phyloP scores from a whole-genome alignment of 2,329 filamentous ascomycete species.

The Elsinoe fawcettii region DNA sequence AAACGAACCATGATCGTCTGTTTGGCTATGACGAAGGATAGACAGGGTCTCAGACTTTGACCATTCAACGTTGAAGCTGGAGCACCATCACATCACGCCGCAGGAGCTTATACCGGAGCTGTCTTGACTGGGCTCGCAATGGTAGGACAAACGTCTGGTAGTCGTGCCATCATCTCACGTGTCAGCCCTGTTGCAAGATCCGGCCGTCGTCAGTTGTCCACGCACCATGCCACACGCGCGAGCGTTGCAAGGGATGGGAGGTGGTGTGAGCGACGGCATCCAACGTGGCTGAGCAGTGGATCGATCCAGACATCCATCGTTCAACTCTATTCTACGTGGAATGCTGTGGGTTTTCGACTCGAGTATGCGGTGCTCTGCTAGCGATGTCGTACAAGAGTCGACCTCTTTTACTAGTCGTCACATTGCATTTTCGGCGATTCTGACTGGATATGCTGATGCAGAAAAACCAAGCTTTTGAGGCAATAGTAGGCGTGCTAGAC shows the following conservation, averaged over 20 bases:
- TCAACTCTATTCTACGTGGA: not conserved
- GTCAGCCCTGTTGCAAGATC: constrained; percentile 12
- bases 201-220: constrained; percentile 2
- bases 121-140: not conserved
- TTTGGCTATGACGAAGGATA: constrained; percentile 9
- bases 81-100: constrained; percentile 12
- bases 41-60: constrained; percentile 11
- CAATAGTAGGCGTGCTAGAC: not conserved
- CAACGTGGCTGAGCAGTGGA: constrained; percentile 9
- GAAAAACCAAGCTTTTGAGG: not conserved
- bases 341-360: not conserved
- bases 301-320: constrained; percentile 11
- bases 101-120: not conserved
- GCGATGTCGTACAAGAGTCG: not conserved
- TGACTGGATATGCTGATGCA: not conserved
- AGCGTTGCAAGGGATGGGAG: constrained; percentile 5
- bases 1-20: constrained; percentile 8
- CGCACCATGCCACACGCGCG: not conserved
- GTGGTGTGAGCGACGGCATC: constrained; percentile 2
- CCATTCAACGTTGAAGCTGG: not conserved
- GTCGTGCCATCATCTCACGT: constrained; percentile 12
- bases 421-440: not conserved
- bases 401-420: not conserved
- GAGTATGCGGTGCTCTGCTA: not conserved
- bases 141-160: constrained; percentile 12